Percentiles rank a stretch among this genome's conserved stretches.
These are phyloP conservation scores for Fusarium sp. DNA, from an alignment of 2,329 filamentous ascomycete genomes.

Conservation along the genomic window DNA sequence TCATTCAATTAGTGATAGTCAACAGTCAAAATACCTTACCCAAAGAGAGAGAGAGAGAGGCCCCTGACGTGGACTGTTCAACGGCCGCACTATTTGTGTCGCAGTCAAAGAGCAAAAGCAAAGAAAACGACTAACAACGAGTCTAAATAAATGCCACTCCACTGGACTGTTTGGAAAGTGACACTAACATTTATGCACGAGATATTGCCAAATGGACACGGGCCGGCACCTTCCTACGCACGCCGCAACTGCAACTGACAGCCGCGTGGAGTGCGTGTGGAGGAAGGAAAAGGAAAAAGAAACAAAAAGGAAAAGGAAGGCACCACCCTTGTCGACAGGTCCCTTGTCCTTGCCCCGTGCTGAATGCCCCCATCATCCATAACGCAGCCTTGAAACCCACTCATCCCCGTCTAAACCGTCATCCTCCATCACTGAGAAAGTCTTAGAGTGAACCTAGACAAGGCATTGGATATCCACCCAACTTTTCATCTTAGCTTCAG, in stretches of 20 bases:
- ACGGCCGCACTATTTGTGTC: conserved; percentile 29
- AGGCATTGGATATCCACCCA: conserved; percentile 11
- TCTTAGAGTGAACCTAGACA: no score
- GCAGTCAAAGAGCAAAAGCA: conserved; percentile 28
- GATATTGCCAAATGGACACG: conserved; percentile 14
- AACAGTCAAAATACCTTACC: neutral
- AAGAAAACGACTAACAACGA: conserved; percentile 10
- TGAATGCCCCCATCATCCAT: conserved; percentile 48
- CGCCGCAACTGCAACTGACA: conserved; percentile 47
- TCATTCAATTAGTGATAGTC: conserved; percentile 21
- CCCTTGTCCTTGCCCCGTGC: conserved; percentile 50
- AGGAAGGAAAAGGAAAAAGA: conserved; percentile 33
- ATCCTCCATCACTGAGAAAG: conserved; percentile 32
- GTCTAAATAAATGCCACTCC: conserved; percentile 14
- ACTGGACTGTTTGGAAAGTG: neutral
- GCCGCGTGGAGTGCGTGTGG: conserved; percentile 31
- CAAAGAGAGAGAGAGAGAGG: neutral
- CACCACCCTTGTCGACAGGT: conserved; percentile 31
- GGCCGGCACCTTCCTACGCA: conserved; percentile 32
- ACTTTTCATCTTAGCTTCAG: conserved; percentile 18
- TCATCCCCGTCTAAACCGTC: conserved; percentile 36
- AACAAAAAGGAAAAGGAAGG: conserved; percentile 37
- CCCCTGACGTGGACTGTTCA: conserved; percentile 13
- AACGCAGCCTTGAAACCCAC: conserved; percentile 20
- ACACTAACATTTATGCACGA: conserved; percentile 8